phyloP scores from a whole-genome alignment of 169 alveolate genomes.

The Eimeria maxima region DNA sequence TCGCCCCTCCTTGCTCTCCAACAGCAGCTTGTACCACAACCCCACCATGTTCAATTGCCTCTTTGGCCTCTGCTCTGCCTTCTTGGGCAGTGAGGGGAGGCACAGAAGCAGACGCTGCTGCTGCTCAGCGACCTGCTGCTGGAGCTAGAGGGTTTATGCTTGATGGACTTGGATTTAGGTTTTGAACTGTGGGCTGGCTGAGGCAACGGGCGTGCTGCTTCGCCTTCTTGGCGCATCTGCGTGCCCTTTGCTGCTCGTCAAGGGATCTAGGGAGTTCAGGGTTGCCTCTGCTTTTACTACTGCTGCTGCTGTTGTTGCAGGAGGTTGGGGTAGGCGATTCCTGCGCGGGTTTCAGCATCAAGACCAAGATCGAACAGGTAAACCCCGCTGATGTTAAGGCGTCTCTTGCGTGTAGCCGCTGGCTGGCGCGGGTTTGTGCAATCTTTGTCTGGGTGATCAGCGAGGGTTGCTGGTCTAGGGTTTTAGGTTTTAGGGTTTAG shows the following conservation, averaged over 20 bases:
- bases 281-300: neutral
- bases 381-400: neutral
- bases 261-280: no score
- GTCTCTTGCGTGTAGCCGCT: no score
- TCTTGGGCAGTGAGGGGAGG: neutral
- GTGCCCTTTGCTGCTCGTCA: neutral
- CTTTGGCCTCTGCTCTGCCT: neutral
- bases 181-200: neutral
- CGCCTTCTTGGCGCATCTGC: neutral
- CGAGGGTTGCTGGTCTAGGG: conserved; percentile 23
- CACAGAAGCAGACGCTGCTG: neutral
- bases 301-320: conserved; percentile 56
- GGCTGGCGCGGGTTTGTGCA: neutral
- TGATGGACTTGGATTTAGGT: neutral
- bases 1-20: neutral
- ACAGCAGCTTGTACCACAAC: neutral
- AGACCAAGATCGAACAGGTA: conserved; percentile 36
- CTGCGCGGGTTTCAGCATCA: neutral
- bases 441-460: neutral
- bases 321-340: conserved; percentile 18
- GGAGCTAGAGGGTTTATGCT: neutral
- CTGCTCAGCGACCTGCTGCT: neutral
- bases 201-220: neutral
- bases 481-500: neutral
- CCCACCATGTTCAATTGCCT: neutral